Conservation (phyloP, 148 eudicot species). For the Rhododendron ferrugineum region DNA sequence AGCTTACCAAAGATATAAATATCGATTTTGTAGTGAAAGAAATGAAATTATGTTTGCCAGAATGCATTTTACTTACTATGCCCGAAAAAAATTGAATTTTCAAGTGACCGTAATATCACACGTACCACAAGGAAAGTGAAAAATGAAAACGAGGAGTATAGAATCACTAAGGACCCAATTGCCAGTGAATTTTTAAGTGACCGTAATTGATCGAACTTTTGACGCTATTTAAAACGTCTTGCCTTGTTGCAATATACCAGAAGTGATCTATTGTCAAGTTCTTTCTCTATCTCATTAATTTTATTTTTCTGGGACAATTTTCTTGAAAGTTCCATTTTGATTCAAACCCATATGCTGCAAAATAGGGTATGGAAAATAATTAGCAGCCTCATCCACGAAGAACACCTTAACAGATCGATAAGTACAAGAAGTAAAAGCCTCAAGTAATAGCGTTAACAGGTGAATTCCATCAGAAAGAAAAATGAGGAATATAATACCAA, state of each 20-base stretch:
- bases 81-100: background rate
- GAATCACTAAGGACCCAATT: constrained; percentile 33
- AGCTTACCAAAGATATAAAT: background rate
- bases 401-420: too few relatives aligned
- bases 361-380: background rate
- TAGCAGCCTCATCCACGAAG: background rate
- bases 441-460: too few relatives aligned
- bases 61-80: background rate
- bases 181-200: constrained; percentile 25
- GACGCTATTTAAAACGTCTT: constrained; percentile 47
- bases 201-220: constrained; percentile 30
- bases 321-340: constrained; percentile 64
- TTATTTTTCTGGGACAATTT: constrained; percentile 48
- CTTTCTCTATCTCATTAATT: constrained; percentile 17
- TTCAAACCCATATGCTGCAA: constrained; percentile 67
- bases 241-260: constrained; percentile 51
- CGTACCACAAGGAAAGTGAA: background rate
- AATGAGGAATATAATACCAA: too few relatives aligned
- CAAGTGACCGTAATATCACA: too few relatives aligned
- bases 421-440: too few relatives aligned
- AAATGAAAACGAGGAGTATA: background rate
- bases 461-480: too few relatives aligned
- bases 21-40: background rate
- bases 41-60: too few relatives aligned
- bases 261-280: constrained; percentile 10